Evolutionary conservation across 306 rosid genomes (phyloP).

Genomic region (Sesbania bispinosa): DNA sequence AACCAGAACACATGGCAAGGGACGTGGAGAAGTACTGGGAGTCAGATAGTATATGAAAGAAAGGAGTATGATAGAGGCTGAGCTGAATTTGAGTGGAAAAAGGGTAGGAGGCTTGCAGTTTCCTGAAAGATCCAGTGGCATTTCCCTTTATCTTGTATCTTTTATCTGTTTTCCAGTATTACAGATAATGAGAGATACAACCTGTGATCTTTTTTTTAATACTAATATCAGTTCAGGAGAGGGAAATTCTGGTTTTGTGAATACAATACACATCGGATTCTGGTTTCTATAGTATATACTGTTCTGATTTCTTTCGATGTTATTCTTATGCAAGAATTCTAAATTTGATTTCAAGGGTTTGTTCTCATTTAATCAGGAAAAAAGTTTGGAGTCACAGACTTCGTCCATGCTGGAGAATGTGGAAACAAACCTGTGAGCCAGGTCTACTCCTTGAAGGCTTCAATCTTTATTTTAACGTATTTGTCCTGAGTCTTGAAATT

Average conservation of each 20-base stretch:
- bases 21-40: too few species aligned
- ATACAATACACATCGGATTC: background rate
- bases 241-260: background rate
- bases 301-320: background rate
- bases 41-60: too few species aligned
- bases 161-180: too few species aligned
- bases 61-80: too few species aligned
- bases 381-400: constrained; percentile 72
- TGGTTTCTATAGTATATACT: background rate
- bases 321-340: background rate
- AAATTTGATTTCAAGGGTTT: background rate
- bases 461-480: background rate
- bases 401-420: constrained; percentile 42
- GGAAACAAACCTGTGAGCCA: constrained; percentile 59
- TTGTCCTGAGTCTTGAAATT: background rate
- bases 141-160: too few species aligned
- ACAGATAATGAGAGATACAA: too few species aligned
- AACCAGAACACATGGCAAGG: too few species aligned
- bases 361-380: constrained; percentile 47
- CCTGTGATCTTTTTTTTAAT: background rate
- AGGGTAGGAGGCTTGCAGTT: too few species aligned
- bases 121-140: too few species aligned
- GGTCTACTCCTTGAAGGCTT: constrained; percentile 35
- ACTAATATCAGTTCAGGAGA: background rate
- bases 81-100: too few species aligned